A percentile compares a stretch with the other conserved stretches of the same genome.
phyloP scores from a whole-genome alignment of 345 rosid species.

The Erodium maritimum region DNA sequence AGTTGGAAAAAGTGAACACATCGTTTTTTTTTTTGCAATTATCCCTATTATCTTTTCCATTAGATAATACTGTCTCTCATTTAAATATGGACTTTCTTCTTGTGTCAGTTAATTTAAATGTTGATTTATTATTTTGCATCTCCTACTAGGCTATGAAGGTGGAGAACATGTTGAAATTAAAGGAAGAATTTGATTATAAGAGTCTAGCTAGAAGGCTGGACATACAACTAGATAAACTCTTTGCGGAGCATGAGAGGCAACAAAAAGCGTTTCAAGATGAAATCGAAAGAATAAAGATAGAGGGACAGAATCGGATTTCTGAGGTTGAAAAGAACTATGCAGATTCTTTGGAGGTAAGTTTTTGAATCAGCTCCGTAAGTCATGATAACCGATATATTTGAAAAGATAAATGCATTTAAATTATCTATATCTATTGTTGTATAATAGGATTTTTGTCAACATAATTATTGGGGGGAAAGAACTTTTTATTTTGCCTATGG shows the following conservation, averaged over 20 bases:
- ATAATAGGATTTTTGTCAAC: no score
- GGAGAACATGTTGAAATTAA: constrained; percentile 93
- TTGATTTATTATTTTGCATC: constrained; percentile 8
- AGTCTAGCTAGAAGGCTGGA: constrained; percentile 89
- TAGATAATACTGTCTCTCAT: no score
- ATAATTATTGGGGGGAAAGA: no score
- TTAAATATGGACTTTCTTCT: no score
- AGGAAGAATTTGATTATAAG: constrained; percentile 97
- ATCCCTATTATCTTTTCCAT: no score
- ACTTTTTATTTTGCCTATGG: no score
- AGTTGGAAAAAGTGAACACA: no score
- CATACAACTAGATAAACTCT: constrained; percentile 73
- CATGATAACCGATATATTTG: not conserved
- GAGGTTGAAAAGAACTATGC: constrained; percentile 63
- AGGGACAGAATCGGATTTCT: constrained; percentile 51
- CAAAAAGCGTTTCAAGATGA: constrained; percentile 76
- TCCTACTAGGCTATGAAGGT: constrained; percentile 96
- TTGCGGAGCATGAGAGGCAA: constrained; percentile 87
- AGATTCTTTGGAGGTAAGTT: constrained; percentile 64
- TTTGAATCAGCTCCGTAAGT: not conserved
- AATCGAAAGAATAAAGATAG: constrained; percentile 53
- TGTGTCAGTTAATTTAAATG: not conserved
- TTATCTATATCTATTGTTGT: not conserved
- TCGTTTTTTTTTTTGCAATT: no score
- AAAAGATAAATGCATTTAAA: not conserved